Percentiles rank a stretch among this genome's conserved stretches.
Evolutionary conservation across 2,329 filamentous ascomycete species (phyloP).

Genomic region (Neofusicoccum ribis): DNA sequence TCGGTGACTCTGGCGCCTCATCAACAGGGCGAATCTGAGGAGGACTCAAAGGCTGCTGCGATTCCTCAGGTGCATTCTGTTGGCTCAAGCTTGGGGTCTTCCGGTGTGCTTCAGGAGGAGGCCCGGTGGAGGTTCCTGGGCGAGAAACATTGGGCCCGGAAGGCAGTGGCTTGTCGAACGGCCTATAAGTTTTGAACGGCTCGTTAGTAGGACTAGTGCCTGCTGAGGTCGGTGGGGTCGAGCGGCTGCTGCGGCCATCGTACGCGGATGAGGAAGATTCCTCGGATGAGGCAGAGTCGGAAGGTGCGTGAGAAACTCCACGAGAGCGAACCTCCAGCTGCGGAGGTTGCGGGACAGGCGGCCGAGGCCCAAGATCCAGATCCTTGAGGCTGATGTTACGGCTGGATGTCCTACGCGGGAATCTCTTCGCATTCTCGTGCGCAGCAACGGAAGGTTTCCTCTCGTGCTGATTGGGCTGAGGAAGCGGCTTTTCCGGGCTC

Average conservation of each 20-base stretch:
- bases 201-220: constrained; percentile 26
- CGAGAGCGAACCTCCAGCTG: constrained; percentile 25
- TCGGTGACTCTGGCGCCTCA: constrained; percentile 37
- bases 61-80: not conserved
- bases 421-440: constrained; percentile 13
- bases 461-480: not conserved
- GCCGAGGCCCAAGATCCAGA: constrained; percentile 15
- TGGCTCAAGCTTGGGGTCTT: constrained; percentile 24
- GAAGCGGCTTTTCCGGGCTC: not conserved
- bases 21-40: constrained; percentile 25
- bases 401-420: constrained; percentile 27
- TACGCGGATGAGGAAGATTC: constrained; percentile 38
- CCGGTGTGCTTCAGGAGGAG: constrained; percentile 26
- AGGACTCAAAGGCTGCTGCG: constrained; percentile 23
- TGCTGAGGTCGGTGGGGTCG: constrained; percentile 40
- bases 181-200: constrained; percentile 3
- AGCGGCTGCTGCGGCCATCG: constrained; percentile 34
- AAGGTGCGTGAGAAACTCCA: constrained; percentile 36
- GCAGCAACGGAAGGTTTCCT: not conserved
- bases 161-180: not conserved
- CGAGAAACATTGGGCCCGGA: not conserved
- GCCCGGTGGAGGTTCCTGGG: constrained; percentile 8
- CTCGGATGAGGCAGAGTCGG: constrained; percentile 41
- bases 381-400: constrained; percentile 22
- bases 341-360: not conserved